Conservation (phyloP, 495 filamentous ascomycete species). For the Annulohypoxylon stygium region DNA sequence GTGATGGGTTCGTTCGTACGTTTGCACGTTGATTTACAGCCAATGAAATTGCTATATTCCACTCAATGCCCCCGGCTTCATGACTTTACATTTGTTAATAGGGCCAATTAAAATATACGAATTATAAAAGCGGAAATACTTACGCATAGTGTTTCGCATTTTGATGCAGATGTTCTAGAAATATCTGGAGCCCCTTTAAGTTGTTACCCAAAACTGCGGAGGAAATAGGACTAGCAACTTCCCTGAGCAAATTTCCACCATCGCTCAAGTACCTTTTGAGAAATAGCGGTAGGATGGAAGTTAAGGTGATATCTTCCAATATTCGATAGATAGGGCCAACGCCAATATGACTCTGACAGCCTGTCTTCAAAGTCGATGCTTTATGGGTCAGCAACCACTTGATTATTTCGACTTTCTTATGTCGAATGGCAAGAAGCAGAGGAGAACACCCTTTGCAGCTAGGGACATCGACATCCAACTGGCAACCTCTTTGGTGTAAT, state of each 20-base stretch:
- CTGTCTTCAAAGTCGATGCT: slow-evolving; percentile 15
- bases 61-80: neutral
- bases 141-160: slow-evolving; percentile 14
- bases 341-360: neutral
- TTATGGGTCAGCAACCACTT: neutral
- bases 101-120: neutral
- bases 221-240: neutral
- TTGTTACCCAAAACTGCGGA: neutral
- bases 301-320: neutral
- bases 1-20: too few relatives aligned
- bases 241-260: slow-evolving; percentile 8
- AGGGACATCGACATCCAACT: neutral
- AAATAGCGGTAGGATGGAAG: neutral
- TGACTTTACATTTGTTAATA: neutral
- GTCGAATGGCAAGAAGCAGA: slow-evolving; percentile 3
- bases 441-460: slow-evolving; percentile 18
- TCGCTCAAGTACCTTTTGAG: slow-evolving; percentile 9
- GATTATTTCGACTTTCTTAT: neutral
- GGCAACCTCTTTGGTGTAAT: neutral
- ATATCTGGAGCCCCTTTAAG: neutral
- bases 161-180: slow-evolving; percentile 7
- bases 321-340: neutral
- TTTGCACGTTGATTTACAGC: neutral
- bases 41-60: neutral
- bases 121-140: neutral